Evolutionary conservation across 768 basidiomycete species (phyloP), one percentile per base, ranked within the genome.

Genomic region (button mushroom (Agaricus bisporus)): DNA sequence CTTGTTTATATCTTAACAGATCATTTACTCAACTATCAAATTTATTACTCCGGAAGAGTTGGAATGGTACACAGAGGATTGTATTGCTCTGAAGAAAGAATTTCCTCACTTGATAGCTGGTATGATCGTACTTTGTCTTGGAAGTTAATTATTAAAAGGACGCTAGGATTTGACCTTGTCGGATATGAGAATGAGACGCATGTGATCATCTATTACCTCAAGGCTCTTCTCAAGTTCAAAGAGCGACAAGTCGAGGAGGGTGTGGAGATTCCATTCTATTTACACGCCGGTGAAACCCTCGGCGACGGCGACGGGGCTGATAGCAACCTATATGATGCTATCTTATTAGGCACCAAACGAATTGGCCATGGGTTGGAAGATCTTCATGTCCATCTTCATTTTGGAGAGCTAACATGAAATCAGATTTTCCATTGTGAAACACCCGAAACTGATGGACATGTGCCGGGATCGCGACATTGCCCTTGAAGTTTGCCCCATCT

Each of bases 271-370:
- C 89, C 89, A 1, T 88, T 88, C 66, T 74, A 89, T 45, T 81
- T 89, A 60, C 89, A 90, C 58, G 87, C 85, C 0, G 89, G 89
- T n/a, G 88, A 91, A 68, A 91, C 88, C 0, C 73, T 85, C 15
- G 85, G 86, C 3, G 88, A 91, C 63, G 88, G 88, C 7, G 79
- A 78, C 3, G 67, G 71, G 25, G 82, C 83, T n/a, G 88, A 91
- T 55, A 64, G 75, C 48, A 90, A 91, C 61, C 66, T 91, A 35
- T 89, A 86, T 59, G 89, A 91, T 61, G 88, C 89, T 2, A 80
- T 91, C 48, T 68, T 90, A 35, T 71, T 91, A 4, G 87, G 84
- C n/a, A 88, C 89, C 8, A 88, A 82, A 63, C 79, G 87, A 18
- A 91, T 91, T 48, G 89, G 89, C 0, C 89, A 91, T 66, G 89